Conservation (phyloP, 768 basidiomycete genomes). For the Suillus bovinus region DNA sequence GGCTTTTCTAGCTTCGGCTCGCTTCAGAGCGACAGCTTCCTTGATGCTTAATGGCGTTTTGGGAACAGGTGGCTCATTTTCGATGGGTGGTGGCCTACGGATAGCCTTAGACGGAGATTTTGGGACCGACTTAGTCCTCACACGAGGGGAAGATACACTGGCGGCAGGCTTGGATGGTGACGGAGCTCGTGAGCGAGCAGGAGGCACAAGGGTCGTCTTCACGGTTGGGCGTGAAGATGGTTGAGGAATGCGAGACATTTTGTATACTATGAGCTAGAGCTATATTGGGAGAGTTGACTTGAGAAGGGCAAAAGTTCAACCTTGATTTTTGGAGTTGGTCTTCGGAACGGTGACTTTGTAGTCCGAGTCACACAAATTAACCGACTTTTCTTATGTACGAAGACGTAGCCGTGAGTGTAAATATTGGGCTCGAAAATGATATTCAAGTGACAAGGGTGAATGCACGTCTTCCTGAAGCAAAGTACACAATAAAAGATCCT, state of each 20-base stretch:
- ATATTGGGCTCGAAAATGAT: not conserved
- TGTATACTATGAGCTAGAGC: not conserved
- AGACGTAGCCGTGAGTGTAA: not conserved
- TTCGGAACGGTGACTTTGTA: not conserved
- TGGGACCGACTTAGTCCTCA: constrained; percentile 38
- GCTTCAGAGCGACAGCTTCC: constrained; percentile 76
- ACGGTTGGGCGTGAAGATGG: constrained; percentile 33
- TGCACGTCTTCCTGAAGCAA: constrained; percentile 7
- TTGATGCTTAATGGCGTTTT: constrained; percentile 53
- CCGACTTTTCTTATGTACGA: not conserved
- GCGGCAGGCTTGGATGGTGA: constrained; percentile 32
- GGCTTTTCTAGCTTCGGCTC: constrained; percentile 76
- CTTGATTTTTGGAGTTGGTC: not conserved
- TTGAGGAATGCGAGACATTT: constrained; percentile 45
- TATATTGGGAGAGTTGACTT: not conserved
- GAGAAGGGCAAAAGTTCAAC: not conserved
- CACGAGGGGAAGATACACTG: constrained; percentile 27
- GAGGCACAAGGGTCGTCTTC: constrained; percentile 28
- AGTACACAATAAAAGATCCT: constrained; percentile 8
- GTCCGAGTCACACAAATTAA: not conserved
- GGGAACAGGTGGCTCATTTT: constrained; percentile 29
- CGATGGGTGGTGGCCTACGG: constrained; percentile 23
- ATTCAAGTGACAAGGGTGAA: not conserved
- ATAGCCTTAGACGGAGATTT: constrained; percentile 34
- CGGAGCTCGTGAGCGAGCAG: constrained; percentile 33